These are phyloP conservation scores for Diaporthe sp. DNA, from an alignment of 2,329 filamentous ascomycete species.

Conservation along the genomic window DNA sequence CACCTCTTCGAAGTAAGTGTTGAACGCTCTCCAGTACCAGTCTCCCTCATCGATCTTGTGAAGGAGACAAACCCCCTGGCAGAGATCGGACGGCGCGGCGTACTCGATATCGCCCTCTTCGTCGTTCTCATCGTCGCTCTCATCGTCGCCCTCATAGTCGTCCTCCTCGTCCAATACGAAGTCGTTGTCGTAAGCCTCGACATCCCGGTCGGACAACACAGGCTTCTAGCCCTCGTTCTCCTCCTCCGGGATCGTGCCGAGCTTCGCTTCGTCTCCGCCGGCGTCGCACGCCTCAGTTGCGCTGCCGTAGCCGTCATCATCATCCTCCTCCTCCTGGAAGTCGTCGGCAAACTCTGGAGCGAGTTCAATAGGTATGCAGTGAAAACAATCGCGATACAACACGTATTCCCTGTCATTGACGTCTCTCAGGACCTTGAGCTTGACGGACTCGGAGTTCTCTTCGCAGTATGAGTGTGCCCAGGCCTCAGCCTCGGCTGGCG, in stretches of 20 bases:
- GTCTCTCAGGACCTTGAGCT: background rate
- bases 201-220: background rate
- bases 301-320: background rate
- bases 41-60: background rate
- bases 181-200: too few species aligned
- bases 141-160: too few species aligned
- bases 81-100: background rate
- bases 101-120: background rate
- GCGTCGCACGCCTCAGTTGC: background rate
- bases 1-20: background rate
- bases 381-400: constrained; percentile 21
- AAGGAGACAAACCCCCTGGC: background rate
- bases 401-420: background rate
- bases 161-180: too few species aligned
- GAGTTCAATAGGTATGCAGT: constrained; percentile 6
- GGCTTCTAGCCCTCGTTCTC: constrained; percentile 10
- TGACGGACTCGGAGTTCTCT: background rate
- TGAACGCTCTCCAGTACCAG: background rate
- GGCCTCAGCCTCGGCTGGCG: background rate
- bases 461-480: constrained; percentile 24
- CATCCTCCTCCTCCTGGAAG: background rate
- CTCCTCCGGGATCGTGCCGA: constrained; percentile 6
- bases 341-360: background rate
- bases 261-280: background rate
- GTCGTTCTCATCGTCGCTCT: background rate